These are phyloP conservation scores for Leccinum subgranulosum DNA, from an alignment of 768 basidiomycete genomes.

Conservation along the genomic window DNA sequence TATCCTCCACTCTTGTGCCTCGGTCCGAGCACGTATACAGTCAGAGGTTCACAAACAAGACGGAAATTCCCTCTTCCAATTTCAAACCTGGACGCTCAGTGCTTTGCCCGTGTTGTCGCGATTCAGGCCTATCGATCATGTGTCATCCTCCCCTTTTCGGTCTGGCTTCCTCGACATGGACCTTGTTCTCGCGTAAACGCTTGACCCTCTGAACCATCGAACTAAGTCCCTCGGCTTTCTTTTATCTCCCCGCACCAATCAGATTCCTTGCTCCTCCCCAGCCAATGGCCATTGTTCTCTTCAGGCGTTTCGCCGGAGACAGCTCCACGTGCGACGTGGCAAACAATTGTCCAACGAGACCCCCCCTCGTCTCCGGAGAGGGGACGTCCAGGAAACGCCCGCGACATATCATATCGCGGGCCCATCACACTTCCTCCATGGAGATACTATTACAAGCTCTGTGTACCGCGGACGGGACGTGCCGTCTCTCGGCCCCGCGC, in stretches of 20 bases:
- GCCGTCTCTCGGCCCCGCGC: constrained; percentile 5
- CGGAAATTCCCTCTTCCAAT: constrained; percentile 19
- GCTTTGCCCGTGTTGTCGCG: constrained; percentile 5
- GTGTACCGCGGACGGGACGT: neutral
- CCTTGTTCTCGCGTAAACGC: constrained; percentile 17
- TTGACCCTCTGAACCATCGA: constrained; percentile 4
- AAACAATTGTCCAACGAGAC: neutral
- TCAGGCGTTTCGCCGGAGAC: constrained; percentile 11
- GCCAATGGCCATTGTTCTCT: constrained; percentile 2
- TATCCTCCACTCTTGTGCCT: constrained; percentile 26
- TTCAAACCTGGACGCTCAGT: constrained; percentile 16
- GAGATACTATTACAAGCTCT: neutral
- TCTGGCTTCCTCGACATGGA: constrained; percentile 23
- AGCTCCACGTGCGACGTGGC: constrained; percentile 8
- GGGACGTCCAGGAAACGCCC: neutral
- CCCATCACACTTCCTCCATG: constrained; percentile 9
- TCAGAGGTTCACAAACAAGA: constrained; percentile 10
- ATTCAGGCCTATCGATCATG: constrained; percentile 6
- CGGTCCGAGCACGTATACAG: constrained; percentile 1
- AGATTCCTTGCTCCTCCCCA: neutral
- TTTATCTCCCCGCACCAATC: neutral
- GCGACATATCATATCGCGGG: neutral
- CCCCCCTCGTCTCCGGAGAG: neutral
- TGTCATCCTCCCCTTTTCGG: neutral
- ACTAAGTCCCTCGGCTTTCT: constrained; percentile 2